phyloP scores from a whole-genome alignment of 1,284 basidiomycete genomes.

The Ustilago bromivora region DNA sequence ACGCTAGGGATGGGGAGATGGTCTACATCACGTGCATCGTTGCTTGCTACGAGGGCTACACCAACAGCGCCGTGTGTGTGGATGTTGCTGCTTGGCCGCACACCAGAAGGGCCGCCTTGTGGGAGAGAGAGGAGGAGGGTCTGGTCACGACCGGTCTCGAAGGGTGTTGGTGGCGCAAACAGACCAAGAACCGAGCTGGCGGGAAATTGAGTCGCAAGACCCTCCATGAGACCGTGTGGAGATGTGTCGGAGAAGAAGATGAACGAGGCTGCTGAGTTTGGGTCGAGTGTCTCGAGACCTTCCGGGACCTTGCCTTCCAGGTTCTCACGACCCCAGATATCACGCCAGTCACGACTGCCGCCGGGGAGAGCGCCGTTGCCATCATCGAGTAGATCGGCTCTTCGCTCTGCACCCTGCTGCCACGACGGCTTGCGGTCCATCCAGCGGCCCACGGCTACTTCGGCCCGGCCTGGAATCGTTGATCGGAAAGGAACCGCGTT shows the following conservation, averaged over 20 bases:
- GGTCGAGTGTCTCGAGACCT: conserved; percentile 27
- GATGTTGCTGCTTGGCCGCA: conserved; percentile 71
- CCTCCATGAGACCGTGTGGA: conserved; percentile 76
- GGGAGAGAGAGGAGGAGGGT: conserved; percentile 76
- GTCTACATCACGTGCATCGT: conserved; percentile 24
- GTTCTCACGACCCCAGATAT: conserved; percentile 64
- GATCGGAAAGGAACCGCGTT: conserved; percentile 57
- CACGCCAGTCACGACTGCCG: conserved; percentile 49
- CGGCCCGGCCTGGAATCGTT: conserved; percentile 51
- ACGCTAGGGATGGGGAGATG: conserved; percentile 56
- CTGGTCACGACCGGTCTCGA: conserved; percentile 82
- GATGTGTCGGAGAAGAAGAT: conserved; percentile 77
- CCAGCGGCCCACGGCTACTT: conserved; percentile 61
- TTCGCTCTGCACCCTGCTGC: conserved; percentile 45
- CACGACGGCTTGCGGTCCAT: conserved; percentile 55
- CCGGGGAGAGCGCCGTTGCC: conserved; percentile 34
- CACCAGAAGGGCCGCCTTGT: conserved; percentile 10
- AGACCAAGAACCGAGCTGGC: conserved; percentile 77
- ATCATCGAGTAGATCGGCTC: conserved; percentile 50
- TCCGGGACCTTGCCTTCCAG: conserved; percentile 50
- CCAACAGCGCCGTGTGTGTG: conserved; percentile 79
- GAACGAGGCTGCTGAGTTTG: conserved; percentile 72
- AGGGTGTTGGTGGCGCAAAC: conserved; percentile 82
- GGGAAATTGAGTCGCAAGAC: conserved; percentile 73
- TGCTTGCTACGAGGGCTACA: conserved; percentile 73